These are phyloP conservation scores for Amphicarpaea edgeworthii DNA, from an alignment of 306 rosid species.

Conservation along the genomic window DNA sequence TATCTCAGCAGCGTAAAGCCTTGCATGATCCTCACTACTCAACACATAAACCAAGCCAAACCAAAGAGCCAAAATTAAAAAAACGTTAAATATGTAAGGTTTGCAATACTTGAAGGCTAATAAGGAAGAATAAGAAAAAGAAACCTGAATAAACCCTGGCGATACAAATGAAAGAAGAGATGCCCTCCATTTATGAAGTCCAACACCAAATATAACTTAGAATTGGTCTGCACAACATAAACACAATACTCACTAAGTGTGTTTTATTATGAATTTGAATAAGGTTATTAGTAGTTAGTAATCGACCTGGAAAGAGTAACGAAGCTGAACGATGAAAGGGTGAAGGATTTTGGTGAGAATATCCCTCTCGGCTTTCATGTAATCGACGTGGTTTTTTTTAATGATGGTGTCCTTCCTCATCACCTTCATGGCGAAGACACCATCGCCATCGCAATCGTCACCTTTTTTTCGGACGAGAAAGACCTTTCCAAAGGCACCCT, in stretches of 20 bases:
- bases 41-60: conserved; percentile 53
- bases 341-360: conserved; percentile 91
- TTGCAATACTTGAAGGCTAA: conserved; percentile 27
- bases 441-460: conserved; percentile 39
- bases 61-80: conserved; percentile 42
- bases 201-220: conserved; percentile 87
- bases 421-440: conserved; percentile 92
- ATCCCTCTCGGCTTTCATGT: conserved; percentile 95
- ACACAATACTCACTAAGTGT: not conserved
- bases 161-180: conserved; percentile 86
- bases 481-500: conserved; percentile 93
- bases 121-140: not conserved
- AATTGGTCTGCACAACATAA: conserved; percentile 72
- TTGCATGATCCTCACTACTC: conserved; percentile 97
- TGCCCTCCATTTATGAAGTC: conserved; percentile 96
- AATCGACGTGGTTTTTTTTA: conserved; percentile 90
- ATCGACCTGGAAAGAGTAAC: conserved; percentile 81
- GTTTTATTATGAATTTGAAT: not conserved
- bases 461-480: conserved; percentile 73
- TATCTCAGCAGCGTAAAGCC: conserved; percentile 93
- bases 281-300: not conserved
- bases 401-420: conserved; percentile 92
- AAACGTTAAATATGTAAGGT: not conserved
- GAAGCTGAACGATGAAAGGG: conserved; percentile 91
- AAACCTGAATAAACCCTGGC: conserved; percentile 95